Evolutionary conservation across 345 rosid species (phyloP).

Genomic region (Heritiera littoralis): DNA sequence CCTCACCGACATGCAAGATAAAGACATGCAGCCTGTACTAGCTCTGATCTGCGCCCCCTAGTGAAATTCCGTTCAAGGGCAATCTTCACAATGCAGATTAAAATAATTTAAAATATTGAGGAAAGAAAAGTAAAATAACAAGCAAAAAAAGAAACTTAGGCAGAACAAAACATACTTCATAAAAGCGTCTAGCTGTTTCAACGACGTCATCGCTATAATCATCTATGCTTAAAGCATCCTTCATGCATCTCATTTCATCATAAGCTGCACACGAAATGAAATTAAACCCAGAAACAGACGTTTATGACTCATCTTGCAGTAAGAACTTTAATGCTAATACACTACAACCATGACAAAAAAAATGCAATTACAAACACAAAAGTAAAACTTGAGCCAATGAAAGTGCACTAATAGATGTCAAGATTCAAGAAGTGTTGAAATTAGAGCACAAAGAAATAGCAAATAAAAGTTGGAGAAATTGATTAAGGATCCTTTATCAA

Average conservation of each 20-base stretch:
- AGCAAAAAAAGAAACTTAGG: constrained; percentile 1
- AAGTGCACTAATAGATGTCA: neutral
- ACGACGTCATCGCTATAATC: constrained; percentile 58
- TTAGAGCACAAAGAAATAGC: neutral
- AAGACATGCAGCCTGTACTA: constrained; percentile 80
- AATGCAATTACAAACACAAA: neutral
- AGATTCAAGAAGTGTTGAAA: neutral
- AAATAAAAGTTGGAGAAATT: neutral
- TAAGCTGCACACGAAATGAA: constrained; percentile 45
- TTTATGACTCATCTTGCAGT: neutral
- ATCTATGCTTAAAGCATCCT: constrained; percentile 64
- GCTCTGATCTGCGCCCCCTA: constrained; percentile 79
- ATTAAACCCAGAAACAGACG: constrained; percentile 5
- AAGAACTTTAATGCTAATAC: neutral
- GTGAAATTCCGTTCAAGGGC: constrained; percentile 82
- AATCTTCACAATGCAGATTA: constrained; percentile 42
- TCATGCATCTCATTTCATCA: constrained; percentile 57
- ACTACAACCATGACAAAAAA: neutral
- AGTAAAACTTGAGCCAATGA: neutral
- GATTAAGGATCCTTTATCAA: neutral
- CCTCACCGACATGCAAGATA: constrained; percentile 90
- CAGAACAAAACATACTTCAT: constrained; percentile 51
- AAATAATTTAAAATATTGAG: neutral
- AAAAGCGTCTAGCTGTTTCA: constrained; percentile 55
- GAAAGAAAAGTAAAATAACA: neutral